Conservation (phyloP, 495 filamentous ascomycete genomes). For the Staphylotrichum tortipilum region DNA sequence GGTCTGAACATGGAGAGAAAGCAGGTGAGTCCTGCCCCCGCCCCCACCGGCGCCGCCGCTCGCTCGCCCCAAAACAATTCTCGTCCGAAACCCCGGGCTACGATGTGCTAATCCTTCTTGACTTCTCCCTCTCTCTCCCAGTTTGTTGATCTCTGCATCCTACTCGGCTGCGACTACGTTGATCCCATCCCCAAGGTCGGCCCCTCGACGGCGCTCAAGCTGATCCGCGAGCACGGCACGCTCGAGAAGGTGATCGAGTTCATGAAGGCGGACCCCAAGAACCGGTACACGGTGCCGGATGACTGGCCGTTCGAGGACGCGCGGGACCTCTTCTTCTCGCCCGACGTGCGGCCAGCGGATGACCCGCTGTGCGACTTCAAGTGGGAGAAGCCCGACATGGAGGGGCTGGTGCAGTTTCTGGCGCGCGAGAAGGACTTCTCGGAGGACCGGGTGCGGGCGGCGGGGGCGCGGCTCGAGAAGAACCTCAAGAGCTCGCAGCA, state of each 20-base stretch:
- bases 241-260: constrained; percentile 78
- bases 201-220: constrained; percentile 77
- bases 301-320: constrained; percentile 93
- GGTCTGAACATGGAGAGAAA: constrained; percentile 78
- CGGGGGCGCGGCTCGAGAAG: constrained; percentile 69
- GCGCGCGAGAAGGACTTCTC: constrained; percentile 93
- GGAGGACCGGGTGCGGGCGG: constrained; percentile 80
- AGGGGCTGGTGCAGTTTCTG: constrained; percentile 79
- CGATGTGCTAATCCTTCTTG: no score
- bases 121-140: constrained; percentile 23
- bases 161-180: constrained; percentile 95
- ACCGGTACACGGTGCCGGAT: constrained; percentile 74
- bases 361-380: constrained; percentile 90
- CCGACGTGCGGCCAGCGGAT: constrained; percentile 79
- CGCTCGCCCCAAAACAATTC: no score
- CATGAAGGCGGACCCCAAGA: constrained; percentile 65
- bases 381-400: constrained; percentile 88
- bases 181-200: constrained; percentile 93
- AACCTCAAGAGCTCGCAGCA: constrained; percentile 84
- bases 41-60: not conserved
- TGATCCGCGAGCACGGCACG: constrained; percentile 82
- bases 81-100: no score
- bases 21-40: constrained; percentile 46
- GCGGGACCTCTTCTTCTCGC: constrained; percentile 79
- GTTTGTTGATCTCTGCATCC: constrained; percentile 97